phyloP scores from a whole-genome alignment of 805 yeast genomes.

The Starmerella sp. region DNA sequence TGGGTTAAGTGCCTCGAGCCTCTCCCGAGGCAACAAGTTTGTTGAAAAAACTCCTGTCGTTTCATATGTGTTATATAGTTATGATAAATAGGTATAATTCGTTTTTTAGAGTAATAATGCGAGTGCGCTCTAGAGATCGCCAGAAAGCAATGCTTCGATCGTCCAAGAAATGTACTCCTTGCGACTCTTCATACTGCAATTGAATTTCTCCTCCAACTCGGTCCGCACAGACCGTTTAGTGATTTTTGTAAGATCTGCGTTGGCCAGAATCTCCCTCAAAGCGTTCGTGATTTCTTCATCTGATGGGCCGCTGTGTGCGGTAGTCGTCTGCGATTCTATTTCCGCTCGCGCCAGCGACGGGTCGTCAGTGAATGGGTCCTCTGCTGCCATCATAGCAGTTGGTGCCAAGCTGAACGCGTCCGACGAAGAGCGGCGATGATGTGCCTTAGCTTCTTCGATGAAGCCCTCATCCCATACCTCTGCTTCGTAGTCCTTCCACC shows the following conservation, averaged over 20 bases:
- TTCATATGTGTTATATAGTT: background rate
- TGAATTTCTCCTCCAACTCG: constrained; percentile 31
- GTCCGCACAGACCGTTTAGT: constrained; percentile 32
- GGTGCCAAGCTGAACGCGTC: constrained; percentile 18
- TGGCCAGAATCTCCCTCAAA: constrained; percentile 30
- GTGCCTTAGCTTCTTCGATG: background rate
- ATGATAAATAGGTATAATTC: background rate
- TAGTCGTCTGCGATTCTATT: background rate
- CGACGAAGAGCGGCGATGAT: constrained; percentile 3
- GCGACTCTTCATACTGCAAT: constrained; percentile 27
- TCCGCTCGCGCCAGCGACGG: background rate
- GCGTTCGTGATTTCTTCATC: constrained; percentile 31
- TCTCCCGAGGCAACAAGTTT: too few relatives aligned
- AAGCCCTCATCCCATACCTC: constrained; percentile 32
- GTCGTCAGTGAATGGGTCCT: constrained; percentile 10
- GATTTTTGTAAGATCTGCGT: constrained; percentile 31
- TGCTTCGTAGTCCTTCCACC: constrained; percentile 50
- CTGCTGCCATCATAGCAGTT: constrained; percentile 6
- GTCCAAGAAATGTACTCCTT: constrained; percentile 33
- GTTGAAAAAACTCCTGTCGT: too few relatives aligned
- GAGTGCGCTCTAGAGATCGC: constrained; percentile 27
- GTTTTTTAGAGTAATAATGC: background rate
- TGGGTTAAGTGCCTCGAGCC: too few relatives aligned
- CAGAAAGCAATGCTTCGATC: constrained; percentile 32
- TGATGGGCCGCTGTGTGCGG: constrained; percentile 24